Conservation (phyloP, 2,329 filamentous ascomycete genomes). For the Aureobasidium sp. region DNA sequence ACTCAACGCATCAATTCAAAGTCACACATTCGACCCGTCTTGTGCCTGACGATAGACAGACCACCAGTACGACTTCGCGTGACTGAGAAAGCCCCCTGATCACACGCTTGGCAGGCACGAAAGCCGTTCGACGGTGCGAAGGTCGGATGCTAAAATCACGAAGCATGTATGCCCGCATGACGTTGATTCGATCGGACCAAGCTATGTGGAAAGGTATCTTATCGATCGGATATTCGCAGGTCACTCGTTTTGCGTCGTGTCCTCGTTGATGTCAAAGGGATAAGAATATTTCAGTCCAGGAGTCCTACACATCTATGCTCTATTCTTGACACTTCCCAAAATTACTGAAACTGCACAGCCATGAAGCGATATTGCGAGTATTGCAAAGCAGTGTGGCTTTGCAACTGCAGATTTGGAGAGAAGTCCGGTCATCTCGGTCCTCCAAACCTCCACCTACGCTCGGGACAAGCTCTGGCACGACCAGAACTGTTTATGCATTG, state of each 20-base stretch:
- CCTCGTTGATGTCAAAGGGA: background rate
- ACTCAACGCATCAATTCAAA: background rate
- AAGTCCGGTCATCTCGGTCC: background rate
- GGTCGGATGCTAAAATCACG: background rate
- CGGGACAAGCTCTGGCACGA: conserved; percentile 3
- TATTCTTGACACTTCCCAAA: background rate
- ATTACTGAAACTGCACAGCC: conserved; percentile 7
- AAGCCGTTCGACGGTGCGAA: background rate
- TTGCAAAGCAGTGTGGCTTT: conserved; percentile 13
- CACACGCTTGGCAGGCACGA: background rate
- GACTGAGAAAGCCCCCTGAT: background rate
- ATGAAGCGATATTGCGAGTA: background rate
- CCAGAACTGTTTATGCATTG: background rate
- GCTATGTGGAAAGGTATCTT: background rate
- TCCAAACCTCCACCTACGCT: background rate
- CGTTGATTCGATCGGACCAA: background rate
- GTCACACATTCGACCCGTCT: background rate
- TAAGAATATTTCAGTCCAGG: background rate
- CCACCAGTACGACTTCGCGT: background rate
- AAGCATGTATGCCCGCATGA: background rate
- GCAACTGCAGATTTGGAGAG: background rate
- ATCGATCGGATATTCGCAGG: background rate
- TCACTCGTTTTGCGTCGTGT: background rate
- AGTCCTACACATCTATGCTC: background rate
- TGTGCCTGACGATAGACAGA: background rate